Conservation (phyloP, 441 rosid species). For the Hura crepitans region DNA sequence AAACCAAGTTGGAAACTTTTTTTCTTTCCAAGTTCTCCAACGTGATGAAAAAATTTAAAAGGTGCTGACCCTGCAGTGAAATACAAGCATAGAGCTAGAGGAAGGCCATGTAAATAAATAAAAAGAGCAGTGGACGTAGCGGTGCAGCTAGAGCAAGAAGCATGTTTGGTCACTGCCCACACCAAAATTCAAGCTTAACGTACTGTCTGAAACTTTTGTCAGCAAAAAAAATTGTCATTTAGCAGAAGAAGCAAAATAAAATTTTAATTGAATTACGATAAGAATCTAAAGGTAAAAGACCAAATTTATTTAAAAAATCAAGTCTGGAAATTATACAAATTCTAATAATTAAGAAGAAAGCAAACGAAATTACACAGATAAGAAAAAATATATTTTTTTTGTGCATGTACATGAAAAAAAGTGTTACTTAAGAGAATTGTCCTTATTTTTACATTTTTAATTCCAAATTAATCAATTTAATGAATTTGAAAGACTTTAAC, state of each 20-base stretch:
- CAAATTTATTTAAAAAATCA: too few relatives aligned
- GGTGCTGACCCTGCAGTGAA: not conserved
- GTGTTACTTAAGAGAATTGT: too few relatives aligned
- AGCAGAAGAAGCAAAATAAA: constrained; percentile 1
- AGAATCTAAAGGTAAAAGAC: not conserved
- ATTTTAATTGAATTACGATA: not conserved
- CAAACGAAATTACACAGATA: too few relatives aligned
- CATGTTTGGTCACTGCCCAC: constrained; percentile 10
- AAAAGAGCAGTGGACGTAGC: not conserved
- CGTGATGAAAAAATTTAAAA: not conserved
- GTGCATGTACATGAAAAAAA: too few relatives aligned
- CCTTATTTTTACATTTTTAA: too few relatives aligned
- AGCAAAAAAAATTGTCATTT: constrained; percentile 11
- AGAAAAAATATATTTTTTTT: too few relatives aligned
- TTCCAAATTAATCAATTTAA: too few relatives aligned
- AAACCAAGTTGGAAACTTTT: not conserved
- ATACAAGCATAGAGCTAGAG: not conserved
- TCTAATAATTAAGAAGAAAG: too few relatives aligned
- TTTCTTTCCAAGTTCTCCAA: not conserved
- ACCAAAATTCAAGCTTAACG: not conserved
- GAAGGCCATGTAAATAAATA: not conserved
- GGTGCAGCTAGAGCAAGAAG: constrained; percentile 10
- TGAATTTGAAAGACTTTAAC: too few relatives aligned
- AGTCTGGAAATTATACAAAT: too few relatives aligned
- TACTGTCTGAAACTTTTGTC: not conserved